These are phyloP conservation scores for Moricandia arvensis DNA, from an alignment of 345 rosid genomes.

Conservation along the genomic window DNA sequence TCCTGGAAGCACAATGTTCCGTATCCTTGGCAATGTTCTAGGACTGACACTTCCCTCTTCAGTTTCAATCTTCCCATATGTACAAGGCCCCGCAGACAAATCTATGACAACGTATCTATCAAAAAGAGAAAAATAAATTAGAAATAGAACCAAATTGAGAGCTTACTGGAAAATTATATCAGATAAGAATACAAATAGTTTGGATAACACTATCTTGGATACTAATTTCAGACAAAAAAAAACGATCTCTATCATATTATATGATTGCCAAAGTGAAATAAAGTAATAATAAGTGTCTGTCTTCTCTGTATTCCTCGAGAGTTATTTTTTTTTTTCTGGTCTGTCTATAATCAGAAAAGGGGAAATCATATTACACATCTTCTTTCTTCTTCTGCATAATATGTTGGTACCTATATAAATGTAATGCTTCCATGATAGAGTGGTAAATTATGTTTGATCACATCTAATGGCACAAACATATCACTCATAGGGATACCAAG, in stretches of 20 bases:
- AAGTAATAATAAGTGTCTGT: not conserved
- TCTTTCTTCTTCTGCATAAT: not conserved
- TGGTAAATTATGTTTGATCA: constrained; percentile 17
- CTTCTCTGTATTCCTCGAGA: not conserved
- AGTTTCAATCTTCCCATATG: constrained; percentile 98
- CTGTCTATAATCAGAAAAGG: constrained; percentile 12
- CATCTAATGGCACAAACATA: constrained; percentile 22
- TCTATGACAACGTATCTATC: constrained; percentile 91
- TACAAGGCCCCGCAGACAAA: constrained; percentile 99
- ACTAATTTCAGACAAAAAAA: not conserved
- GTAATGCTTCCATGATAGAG: constrained; percentile 15
- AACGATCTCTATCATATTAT: not conserved
- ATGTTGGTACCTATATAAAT: constrained; percentile 9
- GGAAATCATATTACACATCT: constrained; percentile 5
- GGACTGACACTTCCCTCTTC: constrained; percentile 97
- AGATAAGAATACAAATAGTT: not conserved
- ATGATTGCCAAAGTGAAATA: constrained; percentile 7
- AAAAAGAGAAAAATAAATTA: constrained; percentile 29
- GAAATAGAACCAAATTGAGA: constrained; percentile 1
- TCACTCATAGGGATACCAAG: constrained; percentile 12
- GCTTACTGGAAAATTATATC: not conserved
- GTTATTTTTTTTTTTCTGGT: not conserved
- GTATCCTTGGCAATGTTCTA: constrained; percentile 80
- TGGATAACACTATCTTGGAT: not conserved
- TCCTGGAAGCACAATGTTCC: constrained; percentile 58